Conservation (phyloP, 106 monocot genomes). For the Dendrobium nobile region DNA sequence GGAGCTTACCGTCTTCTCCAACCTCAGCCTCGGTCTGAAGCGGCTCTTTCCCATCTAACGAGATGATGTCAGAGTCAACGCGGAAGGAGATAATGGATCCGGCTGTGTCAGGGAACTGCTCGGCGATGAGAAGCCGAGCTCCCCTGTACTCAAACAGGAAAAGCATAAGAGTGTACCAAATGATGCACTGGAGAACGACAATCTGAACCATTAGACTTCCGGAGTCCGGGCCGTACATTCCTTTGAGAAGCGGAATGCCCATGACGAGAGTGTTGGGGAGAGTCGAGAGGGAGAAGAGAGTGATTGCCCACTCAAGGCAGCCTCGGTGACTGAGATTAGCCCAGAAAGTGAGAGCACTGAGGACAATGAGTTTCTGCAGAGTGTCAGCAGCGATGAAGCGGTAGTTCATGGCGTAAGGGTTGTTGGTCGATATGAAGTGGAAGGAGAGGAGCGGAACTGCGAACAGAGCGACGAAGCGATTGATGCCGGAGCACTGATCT, state of each 20-base stretch:
- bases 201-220: constrained; percentile 38
- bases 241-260: constrained; percentile 45
- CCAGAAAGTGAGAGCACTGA: constrained; percentile 30
- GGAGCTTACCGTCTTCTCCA: constrained; percentile 36
- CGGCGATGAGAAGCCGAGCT: constrained; percentile 33
- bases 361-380: constrained; percentile 55
- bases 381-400: constrained; percentile 67
- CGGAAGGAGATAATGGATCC: constrained; percentile 36
- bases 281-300: constrained; percentile 24
- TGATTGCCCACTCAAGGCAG: constrained; percentile 40
- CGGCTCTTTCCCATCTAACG: constrained; percentile 35
- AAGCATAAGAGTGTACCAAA: constrained; percentile 18
- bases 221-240: constrained; percentile 42
- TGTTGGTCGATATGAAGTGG: constrained; percentile 68
- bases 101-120: constrained; percentile 50
- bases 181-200: constrained; percentile 25
- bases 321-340: constrained; percentile 18
- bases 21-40: constrained; percentile 54
- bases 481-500: constrained; percentile 57
- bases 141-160: constrained; percentile 24
- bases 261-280: constrained; percentile 26
- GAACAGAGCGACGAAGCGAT: constrained; percentile 65
- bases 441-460: constrained; percentile 70
- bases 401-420: constrained; percentile 61
- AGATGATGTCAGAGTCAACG: constrained; percentile 46